Conservation (phyloP, 148 eudicot genomes). For the Talinum fruticosum region DNA sequence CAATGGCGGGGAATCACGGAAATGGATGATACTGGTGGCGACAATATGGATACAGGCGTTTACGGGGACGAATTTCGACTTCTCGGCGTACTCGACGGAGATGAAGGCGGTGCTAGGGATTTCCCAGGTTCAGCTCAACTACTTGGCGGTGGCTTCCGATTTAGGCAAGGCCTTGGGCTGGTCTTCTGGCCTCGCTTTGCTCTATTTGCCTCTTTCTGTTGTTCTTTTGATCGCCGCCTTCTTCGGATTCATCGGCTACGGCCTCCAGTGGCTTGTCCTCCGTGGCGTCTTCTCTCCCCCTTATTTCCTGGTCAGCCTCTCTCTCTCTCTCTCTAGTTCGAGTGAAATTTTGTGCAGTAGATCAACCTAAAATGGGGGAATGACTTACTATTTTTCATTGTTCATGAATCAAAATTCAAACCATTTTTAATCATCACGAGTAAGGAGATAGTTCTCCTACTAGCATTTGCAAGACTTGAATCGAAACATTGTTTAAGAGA, state of each 20-base stretch:
- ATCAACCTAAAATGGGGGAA: too few relatives aligned
- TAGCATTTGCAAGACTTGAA: too few relatives aligned
- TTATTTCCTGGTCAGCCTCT: conserved; percentile 57
- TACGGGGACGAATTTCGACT: conserved; percentile 90
- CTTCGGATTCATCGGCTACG: conserved; percentile 75
- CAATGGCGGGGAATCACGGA: conserved; percentile 61
- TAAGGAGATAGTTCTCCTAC: too few relatives aligned
- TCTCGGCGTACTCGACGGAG: conserved; percentile 83
- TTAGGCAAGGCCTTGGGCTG: conserved; percentile 85
- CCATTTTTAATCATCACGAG: too few relatives aligned
- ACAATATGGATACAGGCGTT: conserved; percentile 90
- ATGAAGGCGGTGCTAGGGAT: conserved; percentile 60
- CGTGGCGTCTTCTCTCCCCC: conserved; percentile 48
- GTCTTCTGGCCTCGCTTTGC: conserved; percentile 79
- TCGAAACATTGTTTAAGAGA: too few relatives aligned
- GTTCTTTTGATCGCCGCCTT: conserved; percentile 63
- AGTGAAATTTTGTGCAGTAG: too few relatives aligned
- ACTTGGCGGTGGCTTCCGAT: conserved; percentile 84
- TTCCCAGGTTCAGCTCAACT: conserved; percentile 80
- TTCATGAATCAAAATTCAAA: too few relatives aligned
- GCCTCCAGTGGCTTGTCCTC: conserved; percentile 72
- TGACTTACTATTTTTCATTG: too few relatives aligned
- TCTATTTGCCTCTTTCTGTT: conserved; percentile 57
- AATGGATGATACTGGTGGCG: conserved; percentile 76
- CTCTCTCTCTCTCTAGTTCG: not conserved